phyloP scores from a whole-genome alignment of 352 stramenopile species.

The Phytophthora pini region DNA sequence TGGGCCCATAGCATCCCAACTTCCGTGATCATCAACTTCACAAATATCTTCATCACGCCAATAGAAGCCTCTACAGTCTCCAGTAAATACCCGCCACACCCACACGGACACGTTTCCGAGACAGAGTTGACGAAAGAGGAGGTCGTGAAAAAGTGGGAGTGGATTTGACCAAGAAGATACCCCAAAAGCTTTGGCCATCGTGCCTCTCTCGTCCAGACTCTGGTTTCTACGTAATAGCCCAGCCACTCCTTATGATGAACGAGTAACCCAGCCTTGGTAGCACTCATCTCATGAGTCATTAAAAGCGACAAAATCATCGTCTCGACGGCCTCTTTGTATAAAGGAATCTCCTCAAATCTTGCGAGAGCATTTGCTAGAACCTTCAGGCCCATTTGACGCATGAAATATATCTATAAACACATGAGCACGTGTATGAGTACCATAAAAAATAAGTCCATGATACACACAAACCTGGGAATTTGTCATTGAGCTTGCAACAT shows the following conservation, averaged over 20 bases:
- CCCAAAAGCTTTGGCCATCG: slow-evolving; percentile 1
- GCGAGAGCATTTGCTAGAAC: slow-evolving; percentile 6
- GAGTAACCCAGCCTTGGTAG: slow-evolving; percentile 18
- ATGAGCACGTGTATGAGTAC: slow-evolving; percentile 2
- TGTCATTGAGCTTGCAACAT: slow-evolving; percentile 18
- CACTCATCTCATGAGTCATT: slow-evolving; percentile 18
- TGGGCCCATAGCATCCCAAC: slow-evolving; percentile 25
- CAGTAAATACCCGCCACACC: slow-evolving; percentile 5
- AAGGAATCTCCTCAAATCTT: slow-evolving; percentile 4
- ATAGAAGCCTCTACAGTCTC: slow-evolving; percentile 5
- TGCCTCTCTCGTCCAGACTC: slow-evolving; percentile 5
- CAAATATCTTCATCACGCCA: slow-evolving; percentile 25
- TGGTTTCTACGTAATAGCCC: slow-evolving; percentile 24
- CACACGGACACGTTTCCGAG: slow-evolving; percentile 15
- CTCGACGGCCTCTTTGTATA: slow-evolving; percentile 15
- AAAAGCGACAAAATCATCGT: slow-evolving; percentile 19
- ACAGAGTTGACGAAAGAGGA: slow-evolving; percentile 6
- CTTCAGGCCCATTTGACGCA: slow-evolving; percentile 4
- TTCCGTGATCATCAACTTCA: slow-evolving; percentile 25
- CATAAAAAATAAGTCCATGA: neutral
- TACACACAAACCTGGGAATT: slow-evolving; percentile 15
- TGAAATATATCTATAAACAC: slow-evolving; percentile 14
- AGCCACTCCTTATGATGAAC: slow-evolving; percentile 23
- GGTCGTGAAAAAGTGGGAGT: slow-evolving; percentile 18
- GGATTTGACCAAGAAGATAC: slow-evolving; percentile 29